Evolutionary conservation across 2,329 filamentous ascomycete genomes (phyloP).

Genomic region (Biscogniauxia sp.): DNA sequence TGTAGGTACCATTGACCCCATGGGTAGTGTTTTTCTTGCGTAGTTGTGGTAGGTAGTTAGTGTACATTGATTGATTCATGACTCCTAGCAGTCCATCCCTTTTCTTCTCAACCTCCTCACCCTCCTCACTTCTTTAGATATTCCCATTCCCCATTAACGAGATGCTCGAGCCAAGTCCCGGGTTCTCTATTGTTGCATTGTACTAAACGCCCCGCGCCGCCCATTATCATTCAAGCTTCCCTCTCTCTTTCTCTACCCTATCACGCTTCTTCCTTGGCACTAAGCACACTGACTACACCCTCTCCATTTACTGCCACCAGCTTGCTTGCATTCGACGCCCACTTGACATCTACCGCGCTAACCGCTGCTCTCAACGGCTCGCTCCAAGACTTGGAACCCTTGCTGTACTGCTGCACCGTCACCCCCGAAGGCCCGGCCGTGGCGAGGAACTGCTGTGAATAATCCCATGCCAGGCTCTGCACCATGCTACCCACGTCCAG

Average conservation of each 20-base stretch:
- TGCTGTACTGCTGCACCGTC: constrained; percentile 86
- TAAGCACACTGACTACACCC: constrained; percentile 70
- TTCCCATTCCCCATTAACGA: not conserved
- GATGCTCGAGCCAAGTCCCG: not conserved
- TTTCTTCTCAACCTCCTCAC: no score
- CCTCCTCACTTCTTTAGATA: no score
- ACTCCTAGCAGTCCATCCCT: no score
- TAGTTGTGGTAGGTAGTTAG: no score
- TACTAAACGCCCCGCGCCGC: not conserved
- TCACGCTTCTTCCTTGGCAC: constrained; percentile 47
- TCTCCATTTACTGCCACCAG: constrained; percentile 73
- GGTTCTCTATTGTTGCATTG: not conserved
- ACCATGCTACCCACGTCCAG: constrained; percentile 81
- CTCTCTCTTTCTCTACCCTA: not conserved
- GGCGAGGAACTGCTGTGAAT: constrained; percentile 89
- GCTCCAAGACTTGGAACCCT: constrained; percentile 83
- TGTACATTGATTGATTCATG: no score
- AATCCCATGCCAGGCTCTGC: constrained; percentile 81
- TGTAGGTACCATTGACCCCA: no score
- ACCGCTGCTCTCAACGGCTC: constrained; percentile 78
- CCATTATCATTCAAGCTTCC: not conserved
- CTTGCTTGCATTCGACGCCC: constrained; percentile 73
- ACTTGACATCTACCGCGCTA: constrained; percentile 69
- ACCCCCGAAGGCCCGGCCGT: constrained; percentile 77
- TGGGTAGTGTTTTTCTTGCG: no score